Evolutionary conservation across 768 basidiomycete species (phyloP).

Genomic region (Paxillus involutus): DNA sequence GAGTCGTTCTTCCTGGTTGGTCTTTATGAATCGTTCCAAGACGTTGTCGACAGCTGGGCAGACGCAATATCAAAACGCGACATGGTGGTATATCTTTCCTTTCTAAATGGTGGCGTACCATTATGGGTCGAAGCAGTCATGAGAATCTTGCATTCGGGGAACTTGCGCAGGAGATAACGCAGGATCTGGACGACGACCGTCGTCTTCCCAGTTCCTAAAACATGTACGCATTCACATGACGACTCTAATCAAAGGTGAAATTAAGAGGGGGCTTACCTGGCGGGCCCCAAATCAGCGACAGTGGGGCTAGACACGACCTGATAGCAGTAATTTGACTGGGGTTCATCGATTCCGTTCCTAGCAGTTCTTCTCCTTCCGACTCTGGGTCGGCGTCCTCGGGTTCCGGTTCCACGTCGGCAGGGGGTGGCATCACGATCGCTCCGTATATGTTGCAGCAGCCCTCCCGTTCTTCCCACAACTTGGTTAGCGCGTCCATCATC

Average conservation of each 20-base stretch:
- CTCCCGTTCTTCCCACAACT: conserved; percentile 42
- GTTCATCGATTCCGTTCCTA: conserved; percentile 39
- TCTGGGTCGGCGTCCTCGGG: neutral
- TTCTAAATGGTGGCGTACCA: conserved; percentile 34
- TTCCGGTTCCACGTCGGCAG: conserved; percentile 20
- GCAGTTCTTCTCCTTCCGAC: conserved; percentile 13
- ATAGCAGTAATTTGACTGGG: conserved; percentile 56
- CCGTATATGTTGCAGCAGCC: conserved; percentile 51
- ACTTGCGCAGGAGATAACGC: conserved; percentile 36
- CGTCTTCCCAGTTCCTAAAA: conserved; percentile 66
- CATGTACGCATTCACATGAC: neutral
- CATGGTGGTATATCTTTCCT: neutral
- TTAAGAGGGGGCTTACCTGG: conserved; percentile 42
- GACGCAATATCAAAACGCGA: neutral
- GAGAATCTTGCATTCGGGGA: conserved; percentile 46
- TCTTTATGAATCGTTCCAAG: conserved; percentile 55
- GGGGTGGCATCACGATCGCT: conserved; percentile 39
- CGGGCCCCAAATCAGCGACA: conserved; percentile 70
- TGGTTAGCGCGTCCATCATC: conserved; percentile 62
- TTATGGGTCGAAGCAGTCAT: conserved; percentile 77
- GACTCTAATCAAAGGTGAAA: neutral
- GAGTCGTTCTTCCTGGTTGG: conserved; percentile 45
- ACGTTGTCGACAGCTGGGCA: conserved; percentile 68
- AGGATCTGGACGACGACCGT: conserved; percentile 68
- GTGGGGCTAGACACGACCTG: conserved; percentile 38